These are phyloP conservation scores for Brassica hybrid DNA, from an alignment of 441 rosid genomes.

Conservation along the genomic window DNA sequence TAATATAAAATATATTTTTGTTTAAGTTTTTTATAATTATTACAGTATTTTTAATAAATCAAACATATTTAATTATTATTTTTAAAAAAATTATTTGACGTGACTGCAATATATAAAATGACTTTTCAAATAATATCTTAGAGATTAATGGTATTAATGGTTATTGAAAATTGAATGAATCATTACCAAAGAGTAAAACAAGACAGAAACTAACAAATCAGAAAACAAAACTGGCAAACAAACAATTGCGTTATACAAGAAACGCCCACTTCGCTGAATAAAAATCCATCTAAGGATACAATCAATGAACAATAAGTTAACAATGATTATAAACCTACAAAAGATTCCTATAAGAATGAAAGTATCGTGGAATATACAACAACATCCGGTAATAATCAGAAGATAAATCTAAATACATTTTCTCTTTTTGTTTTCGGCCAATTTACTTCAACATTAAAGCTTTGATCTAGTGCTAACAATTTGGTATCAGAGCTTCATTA, in stretches of 20 bases:
- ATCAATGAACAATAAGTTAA: neutral
- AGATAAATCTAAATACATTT: neutral
- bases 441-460: neutral
- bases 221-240: too few species aligned
- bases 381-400: neutral
- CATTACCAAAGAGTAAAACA: neutral
- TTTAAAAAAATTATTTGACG: too few species aligned
- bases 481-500: conserved; percentile 12
- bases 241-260: neutral
- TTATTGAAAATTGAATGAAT: neutral
- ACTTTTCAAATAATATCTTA: too few species aligned
- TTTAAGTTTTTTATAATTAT: too few species aligned
- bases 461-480: neutral
- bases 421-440: neutral
- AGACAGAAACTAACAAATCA: too few species aligned
- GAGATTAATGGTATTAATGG: too few species aligned
- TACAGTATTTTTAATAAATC: too few species aligned
- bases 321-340: neutral
- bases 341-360: neutral
- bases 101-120: too few species aligned
- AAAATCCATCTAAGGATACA: neutral
- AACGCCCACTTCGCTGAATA: neutral
- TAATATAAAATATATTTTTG: too few species aligned
- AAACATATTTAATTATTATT: too few species aligned
- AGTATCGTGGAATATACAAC: neutral